Evolutionary conservation across 2,329 filamentous ascomycete genomes (phyloP), one percentile per base, ranked within the genome.

Genomic region (Arthroderma sp.): DNA sequence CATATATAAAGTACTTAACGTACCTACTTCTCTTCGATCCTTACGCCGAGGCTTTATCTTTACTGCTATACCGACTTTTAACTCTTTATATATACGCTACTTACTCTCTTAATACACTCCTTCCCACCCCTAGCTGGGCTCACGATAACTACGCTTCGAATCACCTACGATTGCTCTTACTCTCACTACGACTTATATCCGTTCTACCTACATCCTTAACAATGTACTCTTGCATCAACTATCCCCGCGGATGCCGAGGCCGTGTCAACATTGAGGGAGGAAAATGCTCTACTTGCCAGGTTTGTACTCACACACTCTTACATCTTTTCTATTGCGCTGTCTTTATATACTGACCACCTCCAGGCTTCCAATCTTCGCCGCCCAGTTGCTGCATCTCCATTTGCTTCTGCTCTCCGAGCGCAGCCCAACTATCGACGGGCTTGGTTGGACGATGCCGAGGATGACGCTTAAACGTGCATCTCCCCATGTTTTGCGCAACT

Each of bases 191-290:
- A 6, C 8, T 11, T 7, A 39, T 8, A 15, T 31, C 29, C 29
- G 11, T 38, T 34, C 29, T n/a, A 9, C 42, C 29, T 22, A n/a
- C 29, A 6, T 41, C 38, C 22, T 22, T 36, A 29, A 59, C 37
- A 44, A 70, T 70, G 67, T 69, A 62, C 58, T 70, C 67, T 29
- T 70, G 67, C 58, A 60, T 60, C 46, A 70, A 70, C 51, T 67
- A 69, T 46, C 64, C 66, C 45, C 66, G 67, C 42, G 67, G 67
- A 39, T 70, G 67, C 58, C 66, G 67, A 46, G 66, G 67, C 49
- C 66, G 67, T 47, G 65, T 61, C 48, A 68, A 69, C 51, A 56
- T 57, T 33, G 53, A 58, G 41, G 66, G 66, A 40, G 62, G 58
- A 31, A 68, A 66, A 53, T 70, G 67, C 53, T 50, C 58, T 32